A percentile compares a stretch with the other conserved stretches of the same genome.
phyloP scores from a whole-genome alignment of 768 basidiomycete species.

The Collybia nuda region DNA sequence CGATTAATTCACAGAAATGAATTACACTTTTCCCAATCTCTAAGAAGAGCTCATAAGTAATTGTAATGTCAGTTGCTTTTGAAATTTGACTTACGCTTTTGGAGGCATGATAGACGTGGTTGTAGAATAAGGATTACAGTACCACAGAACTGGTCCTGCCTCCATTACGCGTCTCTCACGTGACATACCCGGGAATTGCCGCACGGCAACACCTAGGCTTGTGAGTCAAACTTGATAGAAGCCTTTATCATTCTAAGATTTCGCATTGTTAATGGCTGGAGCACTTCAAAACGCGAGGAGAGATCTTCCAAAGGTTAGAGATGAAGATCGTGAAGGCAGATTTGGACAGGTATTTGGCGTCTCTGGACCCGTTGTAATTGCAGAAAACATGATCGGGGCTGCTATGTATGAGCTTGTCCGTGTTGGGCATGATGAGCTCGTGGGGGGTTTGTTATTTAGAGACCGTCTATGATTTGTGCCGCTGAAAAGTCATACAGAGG shows the following conservation, averaged over 20 bases:
- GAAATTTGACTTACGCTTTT: constrained; percentile 77
- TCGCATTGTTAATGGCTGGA: constrained; percentile 70
- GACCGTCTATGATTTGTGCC: constrained; percentile 3
- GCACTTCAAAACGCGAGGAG: constrained; percentile 89
- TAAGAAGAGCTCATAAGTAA: constrained; percentile 27
- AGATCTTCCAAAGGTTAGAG: constrained; percentile 82
- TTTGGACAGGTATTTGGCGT: constrained; percentile 93
- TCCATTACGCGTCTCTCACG: constrained; percentile 4
- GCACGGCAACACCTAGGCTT: too few relatives aligned
- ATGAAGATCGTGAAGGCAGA: constrained; percentile 87
- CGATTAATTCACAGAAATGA: constrained; percentile 1
- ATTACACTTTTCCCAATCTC: constrained; percentile 99
- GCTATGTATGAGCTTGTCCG: constrained; percentile 99
- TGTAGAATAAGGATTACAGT: background rate
- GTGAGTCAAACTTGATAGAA: background rate
- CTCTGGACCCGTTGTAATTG: constrained; percentile 97
- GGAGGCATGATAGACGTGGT: constrained; percentile 68
- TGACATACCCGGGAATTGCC: background rate
- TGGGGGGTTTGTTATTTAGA: constrained; percentile 70
- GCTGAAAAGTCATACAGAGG: constrained; percentile 57
- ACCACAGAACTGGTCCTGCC: background rate
- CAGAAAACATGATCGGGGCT: constrained; percentile 91
- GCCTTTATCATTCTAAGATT: constrained; percentile 11
- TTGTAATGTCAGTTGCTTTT: constrained; percentile 7
- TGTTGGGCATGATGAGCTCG: constrained; percentile 97